Evolutionary conservation across 192 early-diverging fungal genomes (phyloP).

Genomic region (Coemansia sp.): DNA sequence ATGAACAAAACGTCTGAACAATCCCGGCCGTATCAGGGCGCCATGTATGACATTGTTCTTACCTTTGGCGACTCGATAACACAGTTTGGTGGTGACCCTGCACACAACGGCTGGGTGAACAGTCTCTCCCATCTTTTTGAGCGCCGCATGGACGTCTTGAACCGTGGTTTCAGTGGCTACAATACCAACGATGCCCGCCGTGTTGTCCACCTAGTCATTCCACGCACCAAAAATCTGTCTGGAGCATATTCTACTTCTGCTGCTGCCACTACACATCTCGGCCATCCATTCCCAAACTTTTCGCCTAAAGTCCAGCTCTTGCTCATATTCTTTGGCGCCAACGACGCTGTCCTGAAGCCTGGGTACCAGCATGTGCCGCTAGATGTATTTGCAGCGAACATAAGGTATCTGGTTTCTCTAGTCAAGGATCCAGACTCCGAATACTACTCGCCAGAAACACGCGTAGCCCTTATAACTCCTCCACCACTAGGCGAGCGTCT

Average conservation of each 20-base stretch:
- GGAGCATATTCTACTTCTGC: neutral
- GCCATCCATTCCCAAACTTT: neutral
- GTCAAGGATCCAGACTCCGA: conserved; percentile 54
- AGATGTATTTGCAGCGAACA: conserved; percentile 57
- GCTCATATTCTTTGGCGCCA: conserved; percentile 80
- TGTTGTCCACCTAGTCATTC: conserved; percentile 57
- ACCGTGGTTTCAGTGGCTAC: conserved; percentile 80
- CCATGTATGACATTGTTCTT: conserved; percentile 28
- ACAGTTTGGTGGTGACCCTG: conserved; percentile 24
- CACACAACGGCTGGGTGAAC: conserved; percentile 53
- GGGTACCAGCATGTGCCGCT: conserved; percentile 62
- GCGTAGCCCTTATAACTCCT: conserved; percentile 69
- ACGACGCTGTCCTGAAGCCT: conserved; percentile 62
- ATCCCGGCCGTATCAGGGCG: conserved; percentile 1
- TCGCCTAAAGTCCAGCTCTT: conserved; percentile 54
- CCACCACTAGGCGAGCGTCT: conserved; percentile 61
- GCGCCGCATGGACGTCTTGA: conserved; percentile 72
- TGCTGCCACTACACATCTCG: neutral
- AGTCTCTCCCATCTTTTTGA: conserved; percentile 57
- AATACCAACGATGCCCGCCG: conserved; percentile 61
- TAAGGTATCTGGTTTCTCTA: conserved; percentile 58
- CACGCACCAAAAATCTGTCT: conserved; percentile 16
- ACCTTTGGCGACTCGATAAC: conserved; percentile 48
- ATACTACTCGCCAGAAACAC: conserved; percentile 58
- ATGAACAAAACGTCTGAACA: too few species aligned